These are phyloP conservation scores for Suhomyces taliae DNA, from an alignment of 1,139 yeast species.

Conservation along the genomic window DNA sequence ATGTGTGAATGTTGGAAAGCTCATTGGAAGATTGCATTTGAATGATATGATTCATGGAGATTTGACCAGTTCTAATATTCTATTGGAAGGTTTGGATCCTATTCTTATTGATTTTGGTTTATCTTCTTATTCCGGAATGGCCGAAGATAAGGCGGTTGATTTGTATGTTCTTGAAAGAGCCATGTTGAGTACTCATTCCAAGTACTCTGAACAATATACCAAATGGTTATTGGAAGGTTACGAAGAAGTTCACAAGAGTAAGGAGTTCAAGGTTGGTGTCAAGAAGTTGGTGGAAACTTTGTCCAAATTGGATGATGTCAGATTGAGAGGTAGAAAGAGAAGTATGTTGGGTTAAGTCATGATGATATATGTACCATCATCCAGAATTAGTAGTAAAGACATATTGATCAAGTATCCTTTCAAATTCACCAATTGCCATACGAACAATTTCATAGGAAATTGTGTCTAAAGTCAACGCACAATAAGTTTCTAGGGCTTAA, in stretches of 20 bases:
- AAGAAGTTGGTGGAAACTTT: constrained; percentile 56
- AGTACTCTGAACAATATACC: constrained; percentile 61
- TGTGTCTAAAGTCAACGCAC: too few relatives aligned
- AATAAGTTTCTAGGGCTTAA: too few relatives aligned
- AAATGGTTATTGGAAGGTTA: constrained; percentile 78
- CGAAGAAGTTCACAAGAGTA: constrained; percentile 34
- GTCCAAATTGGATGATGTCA: constrained; percentile 73
- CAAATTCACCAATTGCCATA: too few relatives aligned
- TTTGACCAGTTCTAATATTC: constrained; percentile 84
- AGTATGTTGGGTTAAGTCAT: constrained; percentile 74
- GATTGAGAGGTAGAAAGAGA: constrained; percentile 91
- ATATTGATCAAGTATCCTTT: too few relatives aligned
- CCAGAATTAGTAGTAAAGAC: not conserved
- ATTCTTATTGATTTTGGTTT: constrained; percentile 90
- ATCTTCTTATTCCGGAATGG: constrained; percentile 68
- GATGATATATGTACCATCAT: too few relatives aligned
- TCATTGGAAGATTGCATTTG: constrained; percentile 71
- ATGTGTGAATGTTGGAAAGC: constrained; percentile 58
- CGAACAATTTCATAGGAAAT: too few relatives aligned
- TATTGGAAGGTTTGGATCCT: constrained; percentile 52
- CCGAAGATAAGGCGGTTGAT: constrained; percentile 96
- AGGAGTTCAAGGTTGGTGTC: constrained; percentile 30
- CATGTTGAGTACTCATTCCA: constrained; percentile 84
- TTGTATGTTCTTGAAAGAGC: constrained; percentile 93
- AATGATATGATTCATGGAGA: constrained; percentile 92